Evolutionary conservation across 2,329 filamentous ascomycete genomes (phyloP).

Genomic region (Coccinonectria pachysandricola): DNA sequence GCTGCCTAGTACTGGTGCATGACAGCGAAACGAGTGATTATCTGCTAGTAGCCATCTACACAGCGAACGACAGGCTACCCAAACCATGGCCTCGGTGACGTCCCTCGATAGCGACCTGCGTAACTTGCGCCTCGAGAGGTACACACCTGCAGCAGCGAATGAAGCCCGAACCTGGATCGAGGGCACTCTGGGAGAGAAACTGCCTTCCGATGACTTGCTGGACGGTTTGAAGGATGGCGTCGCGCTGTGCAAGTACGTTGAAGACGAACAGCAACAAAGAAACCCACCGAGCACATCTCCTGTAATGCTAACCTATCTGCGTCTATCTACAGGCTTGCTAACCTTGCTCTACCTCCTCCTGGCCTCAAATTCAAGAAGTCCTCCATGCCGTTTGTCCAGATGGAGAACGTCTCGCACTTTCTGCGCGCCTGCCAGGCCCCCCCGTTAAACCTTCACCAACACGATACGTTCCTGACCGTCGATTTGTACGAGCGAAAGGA

Average conservation of each 20-base stretch:
- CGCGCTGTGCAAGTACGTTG: constrained; percentile 77
- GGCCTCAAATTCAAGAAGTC: constrained; percentile 86
- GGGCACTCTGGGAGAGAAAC: constrained; percentile 59
- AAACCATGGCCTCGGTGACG: constrained; percentile 80
- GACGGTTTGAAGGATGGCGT: constrained; percentile 84
- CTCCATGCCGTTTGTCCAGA: constrained; percentile 95
- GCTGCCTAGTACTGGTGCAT: too few species aligned
- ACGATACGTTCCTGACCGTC: constrained; percentile 94
- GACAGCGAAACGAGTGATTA: too few species aligned
- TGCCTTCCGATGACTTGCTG: constrained; percentile 67
- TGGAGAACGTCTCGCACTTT: constrained; percentile 98
- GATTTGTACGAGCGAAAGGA: constrained; percentile 95
- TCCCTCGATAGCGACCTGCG: constrained; percentile 94
- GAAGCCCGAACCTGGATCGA: constrained; percentile 85
- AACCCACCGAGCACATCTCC: neutral
- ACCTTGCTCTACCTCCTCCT: constrained; percentile 64
- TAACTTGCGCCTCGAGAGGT: constrained; percentile 83
- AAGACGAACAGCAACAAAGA: too few species aligned
- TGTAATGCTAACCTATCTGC: constrained; percentile 6
- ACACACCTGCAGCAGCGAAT: constrained; percentile 81
- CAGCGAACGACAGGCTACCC: too few species aligned
- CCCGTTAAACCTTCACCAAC: constrained; percentile 78
- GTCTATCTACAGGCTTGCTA: constrained; percentile 74
- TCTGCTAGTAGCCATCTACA: too few species aligned
- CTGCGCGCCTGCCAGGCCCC: constrained; percentile 76